Percentiles rank a stretch among this genome's conserved stretches.
Conservation (phyloP, 225 moss, liverwort and hornwort species). For the Anthoceros angustus region DNA sequence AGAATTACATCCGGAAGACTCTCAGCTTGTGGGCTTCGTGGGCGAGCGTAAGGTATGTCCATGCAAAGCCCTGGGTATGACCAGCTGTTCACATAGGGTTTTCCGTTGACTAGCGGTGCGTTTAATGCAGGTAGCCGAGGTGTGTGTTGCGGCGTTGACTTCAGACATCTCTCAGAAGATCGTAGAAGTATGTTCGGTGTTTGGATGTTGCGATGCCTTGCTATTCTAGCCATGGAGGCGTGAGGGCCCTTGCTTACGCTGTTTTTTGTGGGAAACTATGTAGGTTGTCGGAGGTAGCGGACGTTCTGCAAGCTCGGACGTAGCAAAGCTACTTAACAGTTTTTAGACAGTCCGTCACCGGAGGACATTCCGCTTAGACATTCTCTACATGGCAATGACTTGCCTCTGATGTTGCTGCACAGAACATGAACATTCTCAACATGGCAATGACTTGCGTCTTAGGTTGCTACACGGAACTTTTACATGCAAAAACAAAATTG, state of each 20-base stretch:
- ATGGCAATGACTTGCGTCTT: too few species aligned
- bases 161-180: constrained; percentile 61
- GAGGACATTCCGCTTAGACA: not conserved
- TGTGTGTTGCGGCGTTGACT: constrained; percentile 49
- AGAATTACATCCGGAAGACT: constrained; percentile 57
- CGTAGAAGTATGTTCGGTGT: constrained; percentile 44
- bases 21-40: constrained; percentile 55
- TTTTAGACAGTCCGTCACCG: not conserved
- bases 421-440: too few species aligned
- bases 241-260: not conserved
- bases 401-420: too few species aligned
- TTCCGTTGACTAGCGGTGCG: not conserved
- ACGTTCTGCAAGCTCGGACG: not conserved
- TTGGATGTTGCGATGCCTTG: constrained; percentile 13
- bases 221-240: not conserved
- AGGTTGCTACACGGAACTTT: too few species aligned
- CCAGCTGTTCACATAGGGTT: not conserved
- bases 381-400: too few species aligned
- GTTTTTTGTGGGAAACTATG: not conserved
- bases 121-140: constrained; percentile 59
- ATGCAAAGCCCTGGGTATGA: not conserved
- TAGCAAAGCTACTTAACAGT: not conserved
- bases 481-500: too few species aligned
- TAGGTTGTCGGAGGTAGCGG: not conserved
- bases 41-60: constrained; percentile 54